Percentiles rank a stretch among this genome's conserved stretches.
Evolutionary conservation across 176 grass and related monocot species (phyloP).

Genomic region (Bonia amplexicaulis): DNA sequence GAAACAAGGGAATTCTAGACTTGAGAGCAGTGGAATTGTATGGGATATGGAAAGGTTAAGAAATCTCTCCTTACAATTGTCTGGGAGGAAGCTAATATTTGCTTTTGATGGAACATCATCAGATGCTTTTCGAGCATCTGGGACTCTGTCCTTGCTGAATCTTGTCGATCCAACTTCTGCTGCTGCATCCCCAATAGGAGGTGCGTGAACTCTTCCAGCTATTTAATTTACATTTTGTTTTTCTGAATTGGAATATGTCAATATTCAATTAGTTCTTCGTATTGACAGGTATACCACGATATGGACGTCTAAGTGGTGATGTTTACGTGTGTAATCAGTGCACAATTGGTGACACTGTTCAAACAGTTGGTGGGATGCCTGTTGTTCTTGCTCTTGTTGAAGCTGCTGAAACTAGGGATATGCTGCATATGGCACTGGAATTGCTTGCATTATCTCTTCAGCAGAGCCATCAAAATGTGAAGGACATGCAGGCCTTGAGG

Average conservation of each 20-base stretch:
- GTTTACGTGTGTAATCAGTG: conserved; percentile 91
- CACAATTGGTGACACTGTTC: conserved; percentile 89
- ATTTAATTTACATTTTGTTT: conserved; percentile 36
- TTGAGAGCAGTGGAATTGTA: conserved; percentile 87
- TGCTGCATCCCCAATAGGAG: conserved; percentile 98
- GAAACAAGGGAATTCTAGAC: conserved; percentile 67
- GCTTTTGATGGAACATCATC: conserved; percentile 99
- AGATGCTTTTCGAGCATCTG: conserved; percentile 92
- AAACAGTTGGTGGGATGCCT: conserved; percentile 88
- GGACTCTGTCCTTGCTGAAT: conserved; percentile 89
- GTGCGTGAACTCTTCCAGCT: conserved; percentile 31
- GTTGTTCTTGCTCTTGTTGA: conserved; percentile 95
- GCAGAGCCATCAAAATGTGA: conserved; percentile 86
- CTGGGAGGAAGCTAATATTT: conserved; percentile 96
- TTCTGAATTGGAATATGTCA: conserved; percentile 29
- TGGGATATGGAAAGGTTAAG: conserved; percentile 94
- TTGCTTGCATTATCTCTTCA: conserved; percentile 88
- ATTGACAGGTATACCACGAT: conserved; percentile 91
- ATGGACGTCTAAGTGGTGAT: conserved; percentile 89
- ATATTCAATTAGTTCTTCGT: conserved; percentile 30
- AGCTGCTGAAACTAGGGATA: conserved; percentile 85
- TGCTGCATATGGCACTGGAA: conserved; percentile 94
- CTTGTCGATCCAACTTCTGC: conserved; percentile 96
- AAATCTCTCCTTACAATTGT: conserved; percentile 77
- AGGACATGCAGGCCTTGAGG: conserved; percentile 86